Base-by-base conservation (phyloP, 1,284 basidiomycete genomes). In the Fomitopsis schrenkii region DNA sequence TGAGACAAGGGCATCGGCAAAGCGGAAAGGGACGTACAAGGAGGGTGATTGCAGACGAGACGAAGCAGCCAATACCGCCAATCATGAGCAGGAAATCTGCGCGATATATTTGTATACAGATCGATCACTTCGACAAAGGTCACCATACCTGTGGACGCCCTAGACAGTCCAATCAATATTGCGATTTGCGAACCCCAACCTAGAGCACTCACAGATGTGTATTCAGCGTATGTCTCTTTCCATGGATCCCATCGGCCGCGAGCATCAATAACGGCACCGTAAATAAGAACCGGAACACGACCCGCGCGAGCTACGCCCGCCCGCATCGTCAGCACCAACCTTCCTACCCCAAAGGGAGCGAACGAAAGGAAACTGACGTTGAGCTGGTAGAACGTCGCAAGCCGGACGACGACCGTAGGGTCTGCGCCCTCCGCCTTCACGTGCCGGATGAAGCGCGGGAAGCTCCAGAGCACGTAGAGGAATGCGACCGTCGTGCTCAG, bases 1-100 rank as follows among this genome's bases (percentile, higher is more conserved):
- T 5, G 28, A 15, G 28, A 30, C 28, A 33, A 33, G 14, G 10
- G 30, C 30, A 33, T 33, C 4, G 4, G 8, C 8, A 33, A 33
- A 33, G 30, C 5, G 30, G 42, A 48, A 48, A 38, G 54, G 61
- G 59, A 71, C 82, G 68, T 68, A 90, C 88, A 19, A 91, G 78
- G 44, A 91, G 78, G 1, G 89, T 91, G 52, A 91, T 89, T 33
- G 84, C 83, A 28, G 89, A 89, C 4, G 88, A 91, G 22, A 89
- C 79, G 68, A 90, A 85, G 67, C 86, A 86, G 10, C 90, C 90
- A 33, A 91, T 80, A 12, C 80, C 87, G 15, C 83, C 85, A 53
- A 86, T 67, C 82, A 90, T 86, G 57, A 86, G 72, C 10, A 91
- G 76, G 63, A 90, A 83, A 71, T 91, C 89, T 83, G 64, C 59